Conservation (phyloP, 345 rosid species). For the Corchorus capsularis region DNA sequence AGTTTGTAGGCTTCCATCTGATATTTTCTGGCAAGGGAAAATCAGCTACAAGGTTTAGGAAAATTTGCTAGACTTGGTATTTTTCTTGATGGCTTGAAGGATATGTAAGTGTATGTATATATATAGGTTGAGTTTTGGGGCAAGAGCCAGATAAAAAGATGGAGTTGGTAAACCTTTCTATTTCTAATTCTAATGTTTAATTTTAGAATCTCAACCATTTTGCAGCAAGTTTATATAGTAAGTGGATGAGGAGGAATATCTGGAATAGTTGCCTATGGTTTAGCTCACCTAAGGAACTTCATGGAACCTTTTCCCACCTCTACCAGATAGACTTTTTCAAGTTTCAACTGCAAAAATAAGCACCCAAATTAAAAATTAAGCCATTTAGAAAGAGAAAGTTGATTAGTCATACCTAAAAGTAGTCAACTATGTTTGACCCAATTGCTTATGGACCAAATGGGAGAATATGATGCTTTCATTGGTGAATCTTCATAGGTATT, state of each 20-base stretch:
- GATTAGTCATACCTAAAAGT: constrained; percentile 5
- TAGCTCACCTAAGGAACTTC: constrained; percentile 4
- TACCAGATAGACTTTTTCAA: neutral
- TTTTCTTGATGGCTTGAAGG: constrained; percentile 3
- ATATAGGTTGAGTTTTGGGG: constrained; percentile 7
- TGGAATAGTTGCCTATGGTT: constrained; percentile 1
- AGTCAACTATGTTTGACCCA: neutral
- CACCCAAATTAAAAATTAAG: neutral
- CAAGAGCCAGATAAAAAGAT: neutral
- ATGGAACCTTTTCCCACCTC: neutral
- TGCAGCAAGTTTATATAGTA: neutral
- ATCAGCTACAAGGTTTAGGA: neutral
- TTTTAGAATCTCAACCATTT: neutral
- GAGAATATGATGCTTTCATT: neutral
- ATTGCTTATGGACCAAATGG: neutral
- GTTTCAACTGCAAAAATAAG: neutral
- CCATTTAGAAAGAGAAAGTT: neutral
- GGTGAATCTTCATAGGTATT: neutral
- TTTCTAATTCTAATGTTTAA: constrained; percentile 1
- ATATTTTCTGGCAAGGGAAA: neutral
- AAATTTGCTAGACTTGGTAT: neutral
- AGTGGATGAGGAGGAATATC: constrained; percentile 8
- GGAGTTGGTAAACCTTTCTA: constrained; percentile 4
- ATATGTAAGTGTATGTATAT: neutral
- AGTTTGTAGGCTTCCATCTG: constrained; percentile 17